Base-by-base conservation (phyloP, 352 stramenopile species). In the Phytopythium montanum region DNA sequence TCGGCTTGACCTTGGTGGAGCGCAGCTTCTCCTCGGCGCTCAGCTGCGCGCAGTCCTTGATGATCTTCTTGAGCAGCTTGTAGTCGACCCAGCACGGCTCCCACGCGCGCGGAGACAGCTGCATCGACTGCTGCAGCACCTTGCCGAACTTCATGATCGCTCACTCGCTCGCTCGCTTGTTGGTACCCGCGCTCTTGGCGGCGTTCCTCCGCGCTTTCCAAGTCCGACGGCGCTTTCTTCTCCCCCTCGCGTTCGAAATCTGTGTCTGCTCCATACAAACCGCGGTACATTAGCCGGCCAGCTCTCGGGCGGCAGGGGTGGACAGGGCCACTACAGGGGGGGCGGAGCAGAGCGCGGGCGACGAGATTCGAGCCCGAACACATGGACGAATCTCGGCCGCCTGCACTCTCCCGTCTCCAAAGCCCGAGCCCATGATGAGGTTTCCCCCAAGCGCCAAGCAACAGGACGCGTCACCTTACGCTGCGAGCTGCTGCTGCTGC, bases 1-100 rank as follows among this genome's bases (percentile, higher is more conserved):
- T 75, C 14, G 81, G 82, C 51, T 91, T 89, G 64, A 91, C 87
- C 48, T 77, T 87, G 48, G 86, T 75, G 57, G 80, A 81, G 52
- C 90, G 76, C 50, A 94, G 73, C 62, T 94, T 93, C 60, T 94
- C 85, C 59, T 95, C 83, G 44, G 89, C 93, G 45, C 85, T 79
- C 58, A 95, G 86, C 72, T 94, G 82, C 46, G 84, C 86, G 65
- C 86, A 95, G 72, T 94, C 87, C 62, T 95, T 95, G 68, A 95
- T 94, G 65, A 94, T 94, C 61, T 83, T 79, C 76, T 95, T 95
- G 51, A 95, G 83, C 60, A 89, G 66, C 64, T 95, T 95, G 75
- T 95, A 95, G 73, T 95, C 85, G 33, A 90, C 78, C 87, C 87
- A 95, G 60, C 74, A 84, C 19, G 70, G 50, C 63, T 92, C 85